Evolutionary conservation across 768 basidiomycete genomes (phyloP).

Genomic region (Daedalea quercina): DNA sequence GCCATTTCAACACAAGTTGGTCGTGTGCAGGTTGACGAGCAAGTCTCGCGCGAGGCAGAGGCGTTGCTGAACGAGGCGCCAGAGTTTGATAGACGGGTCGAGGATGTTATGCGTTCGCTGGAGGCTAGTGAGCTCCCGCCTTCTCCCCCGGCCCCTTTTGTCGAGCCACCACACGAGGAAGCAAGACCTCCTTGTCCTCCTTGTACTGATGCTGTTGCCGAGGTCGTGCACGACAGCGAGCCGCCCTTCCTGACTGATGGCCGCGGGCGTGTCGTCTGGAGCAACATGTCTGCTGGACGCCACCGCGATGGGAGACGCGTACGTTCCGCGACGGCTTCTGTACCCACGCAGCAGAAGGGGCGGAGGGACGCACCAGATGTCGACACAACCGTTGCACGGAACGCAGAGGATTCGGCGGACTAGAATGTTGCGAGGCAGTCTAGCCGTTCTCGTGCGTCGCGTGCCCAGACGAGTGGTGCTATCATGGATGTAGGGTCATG

Average conservation of each 20-base stretch:
- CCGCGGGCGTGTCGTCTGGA: conserved; percentile 30
- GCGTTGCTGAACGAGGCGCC: not conserved
- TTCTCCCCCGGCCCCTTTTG: not conserved
- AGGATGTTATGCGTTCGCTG: not conserved
- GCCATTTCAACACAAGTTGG: not conserved
- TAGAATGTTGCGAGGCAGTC: not conserved
- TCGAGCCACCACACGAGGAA: not conserved
- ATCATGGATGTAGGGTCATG: not conserved
- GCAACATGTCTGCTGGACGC: conserved; percentile 13
- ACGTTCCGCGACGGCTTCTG: not conserved
- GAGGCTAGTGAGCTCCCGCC: not conserved
- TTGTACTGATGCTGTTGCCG: not conserved
- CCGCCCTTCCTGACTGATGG: conserved; percentile 30
- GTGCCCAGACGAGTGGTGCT: not conserved
- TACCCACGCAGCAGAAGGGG: conserved; percentile 1
- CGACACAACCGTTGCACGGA: not conserved
- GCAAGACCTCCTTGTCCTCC: not conserved
- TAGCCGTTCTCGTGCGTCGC: not conserved
- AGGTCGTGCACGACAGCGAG: conserved; percentile 11
- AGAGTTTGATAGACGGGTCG: not conserved
- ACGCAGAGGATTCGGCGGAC: not conserved
- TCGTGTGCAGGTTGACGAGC: not conserved
- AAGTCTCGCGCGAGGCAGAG: not conserved
- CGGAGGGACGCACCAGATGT: not conserved
- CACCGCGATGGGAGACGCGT: conserved; percentile 5